Evolutionary conservation across 1,284 basidiomycete species (phyloP).

Genomic region (Vanrija sp.): DNA sequence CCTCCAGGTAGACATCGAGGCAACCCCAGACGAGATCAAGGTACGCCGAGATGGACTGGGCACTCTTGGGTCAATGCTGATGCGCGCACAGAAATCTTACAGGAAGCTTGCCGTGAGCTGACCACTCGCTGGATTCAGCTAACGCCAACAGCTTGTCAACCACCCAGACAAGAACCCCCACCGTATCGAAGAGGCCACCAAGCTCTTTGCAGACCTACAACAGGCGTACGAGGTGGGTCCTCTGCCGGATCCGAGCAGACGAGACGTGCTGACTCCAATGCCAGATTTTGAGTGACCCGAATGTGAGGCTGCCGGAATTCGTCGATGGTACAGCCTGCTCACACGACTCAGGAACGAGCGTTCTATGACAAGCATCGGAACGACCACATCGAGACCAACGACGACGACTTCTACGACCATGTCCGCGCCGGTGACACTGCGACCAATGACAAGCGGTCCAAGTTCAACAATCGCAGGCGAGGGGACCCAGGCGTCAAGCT

Average conservation of each 20-base stretch:
- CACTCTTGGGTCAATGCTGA: background rate
- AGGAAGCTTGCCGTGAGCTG: slow-evolving; percentile 62
- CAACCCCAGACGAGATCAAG: slow-evolving; percentile 83
- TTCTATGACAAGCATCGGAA: slow-evolving; percentile 98
- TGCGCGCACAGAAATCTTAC: slow-evolving; percentile 65
- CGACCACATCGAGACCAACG: slow-evolving; percentile 75
- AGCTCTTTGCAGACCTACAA: slow-evolving; percentile 81
- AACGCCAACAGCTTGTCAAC: slow-evolving; percentile 58
- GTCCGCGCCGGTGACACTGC: slow-evolving; percentile 62
- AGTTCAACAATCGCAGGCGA: slow-evolving; percentile 57
- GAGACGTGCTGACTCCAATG: background rate
- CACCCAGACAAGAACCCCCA: slow-evolving; percentile 86
- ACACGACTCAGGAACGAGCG: slow-evolving; percentile 73
- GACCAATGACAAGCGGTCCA: slow-evolving; percentile 48
- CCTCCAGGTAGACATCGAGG: slow-evolving; percentile 71
- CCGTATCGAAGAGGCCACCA: slow-evolving; percentile 78
- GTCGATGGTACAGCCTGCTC: background rate
- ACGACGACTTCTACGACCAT: slow-evolving; percentile 79
- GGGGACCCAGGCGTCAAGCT: slow-evolving; percentile 75
- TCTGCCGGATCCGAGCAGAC: background rate
- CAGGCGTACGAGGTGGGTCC: slow-evolving; percentile 82
- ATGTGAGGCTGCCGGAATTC: slow-evolving; percentile 58
- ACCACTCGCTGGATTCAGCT: background rate
- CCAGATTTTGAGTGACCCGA: slow-evolving; percentile 83
- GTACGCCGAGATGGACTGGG: slow-evolving; percentile 46